A percentile compares a stretch with the other conserved stretches of the same genome.
Conservation (phyloP, 1,284 basidiomycete species). For the Moesziomyces parantarcticus region DNA sequence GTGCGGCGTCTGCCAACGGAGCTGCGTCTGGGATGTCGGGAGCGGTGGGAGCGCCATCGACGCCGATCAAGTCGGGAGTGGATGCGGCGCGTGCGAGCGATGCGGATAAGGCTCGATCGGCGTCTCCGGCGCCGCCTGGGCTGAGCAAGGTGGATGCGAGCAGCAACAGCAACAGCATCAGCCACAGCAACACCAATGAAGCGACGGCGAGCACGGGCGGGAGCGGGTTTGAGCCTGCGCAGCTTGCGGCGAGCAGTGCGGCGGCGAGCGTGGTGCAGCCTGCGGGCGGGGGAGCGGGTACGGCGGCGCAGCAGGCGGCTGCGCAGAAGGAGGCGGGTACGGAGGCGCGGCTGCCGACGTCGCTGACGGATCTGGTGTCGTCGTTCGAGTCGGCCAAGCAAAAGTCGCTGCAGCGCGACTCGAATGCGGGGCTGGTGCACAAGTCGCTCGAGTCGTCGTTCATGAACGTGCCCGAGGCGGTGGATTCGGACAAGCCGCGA, state of each 20-base stretch:
- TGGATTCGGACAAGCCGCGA: slow-evolving; percentile 77
- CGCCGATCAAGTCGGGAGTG: slow-evolving; percentile 25
- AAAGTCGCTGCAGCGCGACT: slow-evolving; percentile 84
- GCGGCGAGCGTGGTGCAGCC: slow-evolving; percentile 67
- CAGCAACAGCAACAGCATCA: slow-evolving; percentile 13
- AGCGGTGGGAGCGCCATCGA: slow-evolving; percentile 15
- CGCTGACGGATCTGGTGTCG: slow-evolving; percentile 89
- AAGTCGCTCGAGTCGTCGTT: slow-evolving; percentile 91
- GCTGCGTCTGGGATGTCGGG: slow-evolving; percentile 4
- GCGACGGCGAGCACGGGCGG: slow-evolving; percentile 2
- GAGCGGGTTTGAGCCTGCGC: slow-evolving; percentile 52
- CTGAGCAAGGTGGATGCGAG: slow-evolving; percentile 24
- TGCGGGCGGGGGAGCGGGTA: slow-evolving; percentile 54
- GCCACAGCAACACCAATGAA: slow-evolving; percentile 2
- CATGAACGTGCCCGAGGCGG: slow-evolving; percentile 86
- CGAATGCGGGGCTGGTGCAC: slow-evolving; percentile 78
- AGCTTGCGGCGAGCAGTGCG: slow-evolving; percentile 68
- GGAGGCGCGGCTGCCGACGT: slow-evolving; percentile 74
- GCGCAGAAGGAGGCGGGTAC: slow-evolving; percentile 54
- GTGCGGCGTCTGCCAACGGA: slow-evolving; percentile 6
- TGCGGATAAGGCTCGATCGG: slow-evolving; percentile 29
- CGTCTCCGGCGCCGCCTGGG: slow-evolving; percentile 47
- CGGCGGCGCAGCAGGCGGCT: slow-evolving; percentile 46
- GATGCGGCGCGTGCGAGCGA: slow-evolving; percentile 24
- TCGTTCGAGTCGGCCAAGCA: slow-evolving; percentile 96